Base-by-base conservation (phyloP, 169 alveolate genomes). In the Plasmodium yoelii region DNA sequence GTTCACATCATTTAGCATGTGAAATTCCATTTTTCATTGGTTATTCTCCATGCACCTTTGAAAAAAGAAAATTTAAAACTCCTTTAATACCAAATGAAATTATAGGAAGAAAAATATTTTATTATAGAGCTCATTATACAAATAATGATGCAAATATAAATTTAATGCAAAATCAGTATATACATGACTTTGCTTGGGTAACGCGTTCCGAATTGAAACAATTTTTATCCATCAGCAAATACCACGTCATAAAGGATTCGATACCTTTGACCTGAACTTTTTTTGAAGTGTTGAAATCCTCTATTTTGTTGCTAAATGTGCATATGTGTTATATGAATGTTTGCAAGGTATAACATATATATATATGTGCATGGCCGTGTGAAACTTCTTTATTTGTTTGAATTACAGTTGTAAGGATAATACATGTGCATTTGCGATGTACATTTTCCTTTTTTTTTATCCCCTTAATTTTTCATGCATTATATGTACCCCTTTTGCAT, bases 141-240 rank as follows among this genome's bases (percentile, higher is more conserved):
- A 56, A 90, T 51, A 82, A 92, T 13, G 88, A 88, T 19, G 53
- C 55, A n/a, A 87, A 42, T 22, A 56, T 91, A 56, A 65, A 87
- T 22, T 34, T 65, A 1, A 24, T 46, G 19, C 13, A 67, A 24
- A 77, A 87, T 26, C 82, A 61, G 26, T 86, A 80, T 42, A 92
- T 94, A 53, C 68, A 71, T 51, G 96, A 94, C 24, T 68, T 77
- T 75, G 96, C 96, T 28, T 94, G 96, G 96, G 22, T 92, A 59
- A 73, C 94, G 6, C 77, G 92, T n/a, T 70, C 88, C 18, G 96
- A 94, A 63, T 86, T 94, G 24, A 70, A 61, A 26, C 57, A 65
- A 13, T 82, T 68, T 49, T 51, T 82, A 9, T 82, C 90, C 34
- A 15, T 26, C 7, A 65, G n/a, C 24, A 82, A 69, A 47, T 82